Evolutionary conservation across 1,139 yeast species (phyloP), one percentile per base, ranked within the genome.

Genomic region (Debaryomyces robertsiae): DNA sequence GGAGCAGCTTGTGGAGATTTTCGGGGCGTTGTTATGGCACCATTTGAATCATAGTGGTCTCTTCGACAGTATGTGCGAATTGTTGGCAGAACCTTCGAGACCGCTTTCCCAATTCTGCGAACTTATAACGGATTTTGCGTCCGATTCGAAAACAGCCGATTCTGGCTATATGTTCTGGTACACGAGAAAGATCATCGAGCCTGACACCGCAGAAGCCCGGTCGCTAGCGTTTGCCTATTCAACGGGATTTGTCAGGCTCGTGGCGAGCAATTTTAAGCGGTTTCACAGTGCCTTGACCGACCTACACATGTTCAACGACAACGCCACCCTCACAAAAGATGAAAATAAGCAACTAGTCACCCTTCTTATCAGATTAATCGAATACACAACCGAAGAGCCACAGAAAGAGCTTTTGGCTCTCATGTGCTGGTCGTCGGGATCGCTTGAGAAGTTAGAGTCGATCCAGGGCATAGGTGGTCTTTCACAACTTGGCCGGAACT

Each of bases 21-120:
- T 43, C 14, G 29, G 41, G 14, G 19, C 30, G 6, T 33, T 46
- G 15, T 25, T 45, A 7, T 45, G 47, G 47, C 38, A 39, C 10
- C 43, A 41, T 27, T 36, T 46, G 35, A 42, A 36, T 15, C 38
- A 39, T 13, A 28, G 38, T 2, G 16, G 27, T 16, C 27, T 46
- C 6, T 32, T 37, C 23, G 9, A 18, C 3, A 16, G 22, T 17
- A 27, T 43, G 19, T 14, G 27, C 27, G 27, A 18, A 7, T n/a
- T 30, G 7, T 32, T 40, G 13, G n/a, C 15, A 11, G 13, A 22
- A 10, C 19, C 16, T 4, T 30, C 24, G 17, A 5, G 24, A 4
- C 15, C 30, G 9, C 15, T 24, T 13, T n/a, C 13, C 9, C 34
- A n/a, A 22, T 39, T 39, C 23, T 29, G 33, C 16, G n/a, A 17